These are phyloP conservation scores for Gliomastix tumulicola DNA, from an alignment of 2,329 filamentous ascomycete species.

Conservation along the genomic window DNA sequence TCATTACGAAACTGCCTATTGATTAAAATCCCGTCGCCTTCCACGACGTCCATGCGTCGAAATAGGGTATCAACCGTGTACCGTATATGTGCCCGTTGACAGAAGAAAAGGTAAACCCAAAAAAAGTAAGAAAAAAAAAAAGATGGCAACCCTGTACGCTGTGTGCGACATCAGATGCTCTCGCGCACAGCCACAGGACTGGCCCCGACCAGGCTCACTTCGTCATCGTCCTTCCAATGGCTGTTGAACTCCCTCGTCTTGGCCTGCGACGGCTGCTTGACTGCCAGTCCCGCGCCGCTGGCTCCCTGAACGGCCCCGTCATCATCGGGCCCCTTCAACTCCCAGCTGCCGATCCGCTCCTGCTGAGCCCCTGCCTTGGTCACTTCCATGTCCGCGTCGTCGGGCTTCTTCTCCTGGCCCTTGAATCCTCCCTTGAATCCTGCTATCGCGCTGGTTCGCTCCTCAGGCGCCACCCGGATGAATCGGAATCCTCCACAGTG, in stretches of 20 bases:
- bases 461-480: constrained; percentile 8
- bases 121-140: no score
- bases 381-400: constrained; percentile 34
- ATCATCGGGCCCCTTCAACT: constrained; percentile 21
- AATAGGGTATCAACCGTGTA: no score
- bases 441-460: constrained; percentile 13
- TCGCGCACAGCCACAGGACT: constrained; percentile 30
- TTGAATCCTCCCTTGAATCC: constrained; percentile 38
- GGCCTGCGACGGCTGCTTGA: neutral
- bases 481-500: constrained; percentile 24
- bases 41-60: no score
- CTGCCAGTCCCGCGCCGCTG: no score
- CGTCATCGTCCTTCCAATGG: constrained; percentile 17
- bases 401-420: constrained; percentile 34
- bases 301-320: neutral
- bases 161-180: constrained; percentile 29
- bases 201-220: constrained; percentile 24
- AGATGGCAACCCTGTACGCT: no score
- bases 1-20: no score
- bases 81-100: no score
- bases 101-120: no score
- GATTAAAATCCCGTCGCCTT: no score
- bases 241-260: neutral
- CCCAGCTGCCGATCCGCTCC: constrained; percentile 43
- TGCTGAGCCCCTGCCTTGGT: constrained; percentile 30